Evolutionary conservation across 2,329 filamentous ascomycete species (phyloP).

Genomic region (Berkeleyomyces rouxiae): DNA sequence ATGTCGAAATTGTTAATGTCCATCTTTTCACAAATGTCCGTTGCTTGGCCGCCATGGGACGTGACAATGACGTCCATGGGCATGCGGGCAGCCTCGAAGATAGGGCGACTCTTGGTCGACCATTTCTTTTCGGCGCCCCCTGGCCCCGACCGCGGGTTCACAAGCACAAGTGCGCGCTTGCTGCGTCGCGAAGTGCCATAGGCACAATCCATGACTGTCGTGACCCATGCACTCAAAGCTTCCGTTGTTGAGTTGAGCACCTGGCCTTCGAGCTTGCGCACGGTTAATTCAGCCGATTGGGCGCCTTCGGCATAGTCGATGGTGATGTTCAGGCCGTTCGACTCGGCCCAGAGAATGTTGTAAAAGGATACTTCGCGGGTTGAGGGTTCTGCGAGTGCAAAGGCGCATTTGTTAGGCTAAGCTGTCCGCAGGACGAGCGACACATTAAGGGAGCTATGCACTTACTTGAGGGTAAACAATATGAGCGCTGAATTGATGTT

Average conservation of each 20-base stretch:
- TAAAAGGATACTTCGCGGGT: conserved; percentile 25
- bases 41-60: conserved; percentile 55
- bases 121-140: conserved; percentile 60
- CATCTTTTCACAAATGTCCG: conserved; percentile 56
- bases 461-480: conserved; percentile 13
- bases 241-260: conserved; percentile 23
- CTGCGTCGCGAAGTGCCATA: conserved; percentile 51
- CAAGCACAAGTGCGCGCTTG: conserved; percentile 70
- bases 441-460: not conserved
- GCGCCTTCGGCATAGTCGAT: conserved; percentile 54
- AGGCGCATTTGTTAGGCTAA: not conserved
- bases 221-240: conserved; percentile 43
- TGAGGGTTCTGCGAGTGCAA: conserved; percentile 1
- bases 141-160: conserved; percentile 83
- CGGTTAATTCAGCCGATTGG: conserved; percentile 37
- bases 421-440: not conserved
- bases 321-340: conserved; percentile 39
- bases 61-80: conserved; percentile 58
- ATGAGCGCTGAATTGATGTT: conserved; percentile 1
- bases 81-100: conserved; percentile 70
- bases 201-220: conserved; percentile 47
- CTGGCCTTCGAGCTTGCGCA: conserved; percentile 42
- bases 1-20: conserved; percentile 72
- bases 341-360: conserved; percentile 69
- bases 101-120: conserved; percentile 56